These are phyloP conservation scores for Acaromyces ingoldii DNA, from an alignment of 1,284 basidiomycete genomes.

Conservation along the genomic window DNA sequence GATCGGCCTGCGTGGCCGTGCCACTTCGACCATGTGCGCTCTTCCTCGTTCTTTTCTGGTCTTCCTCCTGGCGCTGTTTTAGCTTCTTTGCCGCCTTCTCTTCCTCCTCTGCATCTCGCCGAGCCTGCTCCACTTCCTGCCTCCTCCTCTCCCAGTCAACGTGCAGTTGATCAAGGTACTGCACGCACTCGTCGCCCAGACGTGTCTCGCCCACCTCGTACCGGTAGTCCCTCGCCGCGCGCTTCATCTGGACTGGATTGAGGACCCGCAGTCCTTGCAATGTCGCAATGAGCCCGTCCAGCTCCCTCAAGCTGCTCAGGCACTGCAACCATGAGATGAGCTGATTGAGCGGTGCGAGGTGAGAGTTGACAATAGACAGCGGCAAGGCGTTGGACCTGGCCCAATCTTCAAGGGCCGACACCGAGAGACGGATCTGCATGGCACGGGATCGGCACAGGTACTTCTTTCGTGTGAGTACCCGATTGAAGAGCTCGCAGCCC, in stretches of 20 bases:
- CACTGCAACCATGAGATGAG: slow-evolving; percentile 82
- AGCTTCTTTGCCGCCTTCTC: background rate
- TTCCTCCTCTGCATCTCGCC: slow-evolving; percentile 19
- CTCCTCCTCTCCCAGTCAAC: slow-evolving; percentile 80
- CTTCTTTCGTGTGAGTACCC: slow-evolving; percentile 89
- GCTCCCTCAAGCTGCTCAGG: slow-evolving; percentile 59
- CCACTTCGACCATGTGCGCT: slow-evolving; percentile 22
- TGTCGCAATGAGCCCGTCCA: slow-evolving; percentile 79
- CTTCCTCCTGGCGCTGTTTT: background rate
- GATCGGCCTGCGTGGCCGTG: slow-evolving; percentile 26
- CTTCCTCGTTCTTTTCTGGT: background rate
- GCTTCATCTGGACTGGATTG: slow-evolving; percentile 91
- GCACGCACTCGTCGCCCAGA: slow-evolving; percentile 89
- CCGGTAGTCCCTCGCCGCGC: slow-evolving; percentile 86
- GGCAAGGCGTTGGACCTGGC: slow-evolving; percentile 75
- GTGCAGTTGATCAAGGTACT: slow-evolving; percentile 87
- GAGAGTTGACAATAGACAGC: slow-evolving; percentile 64
- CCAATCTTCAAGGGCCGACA: slow-evolving; percentile 86
- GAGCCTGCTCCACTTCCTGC: slow-evolving; percentile 20
- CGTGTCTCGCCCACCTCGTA: slow-evolving; percentile 86
- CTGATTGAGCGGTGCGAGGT: slow-evolving; percentile 79
- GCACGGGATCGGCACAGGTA: slow-evolving; percentile 87
- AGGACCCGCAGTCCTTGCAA: slow-evolving; percentile 79
- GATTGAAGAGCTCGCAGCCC: slow-evolving; percentile 83
- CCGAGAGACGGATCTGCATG: slow-evolving; percentile 82